Conservation (phyloP, 345 rosid genomes). For the Linum usitatissimum region DNA sequence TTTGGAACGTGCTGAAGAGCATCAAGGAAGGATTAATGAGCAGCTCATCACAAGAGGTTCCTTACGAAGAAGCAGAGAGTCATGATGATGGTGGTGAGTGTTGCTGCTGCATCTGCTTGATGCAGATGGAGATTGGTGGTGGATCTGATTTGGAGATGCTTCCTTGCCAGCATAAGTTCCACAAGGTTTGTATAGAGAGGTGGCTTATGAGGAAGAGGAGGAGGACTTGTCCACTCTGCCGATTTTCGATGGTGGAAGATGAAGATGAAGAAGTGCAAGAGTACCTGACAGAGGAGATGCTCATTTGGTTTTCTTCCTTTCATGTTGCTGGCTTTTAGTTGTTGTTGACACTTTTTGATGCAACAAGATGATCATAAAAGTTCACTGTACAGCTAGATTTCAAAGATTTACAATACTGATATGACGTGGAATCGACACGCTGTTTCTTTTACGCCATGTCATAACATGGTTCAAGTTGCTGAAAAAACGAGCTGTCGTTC, state of each 20-base stretch:
- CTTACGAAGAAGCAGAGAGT: neutral
- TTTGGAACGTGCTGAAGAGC: conserved; percentile 5
- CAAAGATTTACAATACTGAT: no score
- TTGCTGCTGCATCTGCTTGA: conserved; percentile 67
- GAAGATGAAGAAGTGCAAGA: conserved; percentile 17
- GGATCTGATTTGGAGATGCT: conserved; percentile 24
- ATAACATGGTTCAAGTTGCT: no score
- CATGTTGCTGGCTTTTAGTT: conserved; percentile 36
- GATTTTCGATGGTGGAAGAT: conserved; percentile 36
- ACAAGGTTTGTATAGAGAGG: conserved; percentile 45
- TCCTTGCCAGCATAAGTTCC: conserved; percentile 70
- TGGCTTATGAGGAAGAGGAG: conserved; percentile 52
- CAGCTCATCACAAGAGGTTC: neutral
- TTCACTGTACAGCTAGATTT: no score
- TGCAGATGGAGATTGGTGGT: conserved; percentile 32
- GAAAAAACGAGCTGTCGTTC: no score
- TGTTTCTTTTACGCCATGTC: no score
- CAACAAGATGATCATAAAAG: no score
- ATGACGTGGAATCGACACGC: no score
- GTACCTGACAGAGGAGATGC: conserved; percentile 45
- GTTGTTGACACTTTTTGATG: neutral
- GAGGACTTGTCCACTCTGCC: conserved; percentile 67
- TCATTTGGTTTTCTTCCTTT: conserved; percentile 50
- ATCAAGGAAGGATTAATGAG: neutral
- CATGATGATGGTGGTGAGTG: conserved; percentile 23